phyloP scores from a whole-genome alignment of 306 rosid genomes.

The Comarum palustre region DNA sequence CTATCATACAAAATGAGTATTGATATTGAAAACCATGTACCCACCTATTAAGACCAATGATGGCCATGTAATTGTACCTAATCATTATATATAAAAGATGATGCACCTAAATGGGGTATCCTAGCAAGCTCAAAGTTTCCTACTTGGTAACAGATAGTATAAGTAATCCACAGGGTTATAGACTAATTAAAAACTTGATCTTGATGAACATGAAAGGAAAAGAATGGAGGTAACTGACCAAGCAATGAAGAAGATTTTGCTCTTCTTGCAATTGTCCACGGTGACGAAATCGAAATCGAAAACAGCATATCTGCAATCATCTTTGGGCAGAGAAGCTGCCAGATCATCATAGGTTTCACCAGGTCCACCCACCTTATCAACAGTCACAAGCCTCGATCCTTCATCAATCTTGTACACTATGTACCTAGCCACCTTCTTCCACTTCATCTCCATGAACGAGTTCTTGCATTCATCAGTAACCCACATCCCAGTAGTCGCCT shows the following conservation, averaged over 20 bases:
- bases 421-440: constrained; percentile 92
- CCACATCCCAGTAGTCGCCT: constrained; percentile 99
- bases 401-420: constrained; percentile 98
- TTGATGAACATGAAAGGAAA: not conserved
- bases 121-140: constrained; percentile 3
- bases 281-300: constrained; percentile 96
- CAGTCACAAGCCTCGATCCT: constrained; percentile 73
- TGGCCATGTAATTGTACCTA: not conserved
- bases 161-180: not conserved
- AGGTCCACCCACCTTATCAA: constrained; percentile 89
- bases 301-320: constrained; percentile 92
- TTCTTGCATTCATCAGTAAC: constrained; percentile 97
- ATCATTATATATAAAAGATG: not conserved
- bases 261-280: constrained; percentile 94
- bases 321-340: constrained; percentile 78
- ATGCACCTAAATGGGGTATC: not conserved
- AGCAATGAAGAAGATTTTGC: constrained; percentile 99
- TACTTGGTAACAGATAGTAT: not conserved
- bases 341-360: constrained; percentile 81
- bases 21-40: not conserved
- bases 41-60: not conserved
- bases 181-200: not conserved
- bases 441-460: constrained; percentile 96
- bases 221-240: constrained; percentile 43
- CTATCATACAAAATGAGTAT: not conserved